A percentile compares a stretch with the other conserved stretches of the same genome.
phyloP scores from a whole-genome alignment of 768 basidiomycete species.

The Kwoniella sp. region DNA sequence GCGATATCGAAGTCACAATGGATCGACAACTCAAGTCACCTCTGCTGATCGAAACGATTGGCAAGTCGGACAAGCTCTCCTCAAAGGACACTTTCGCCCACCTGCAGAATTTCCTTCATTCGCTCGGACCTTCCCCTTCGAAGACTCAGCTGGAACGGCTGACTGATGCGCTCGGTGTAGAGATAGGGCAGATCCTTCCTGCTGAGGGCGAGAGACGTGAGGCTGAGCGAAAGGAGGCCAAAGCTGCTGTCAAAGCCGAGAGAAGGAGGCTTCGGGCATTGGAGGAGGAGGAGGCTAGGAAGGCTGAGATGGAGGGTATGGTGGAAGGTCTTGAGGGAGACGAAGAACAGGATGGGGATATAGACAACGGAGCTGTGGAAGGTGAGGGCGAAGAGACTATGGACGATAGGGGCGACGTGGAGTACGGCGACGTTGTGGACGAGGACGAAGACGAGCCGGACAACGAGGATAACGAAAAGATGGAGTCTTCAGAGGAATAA shows the following conservation, averaged over 20 bases:
- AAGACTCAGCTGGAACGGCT: slow-evolving; percentile 42
- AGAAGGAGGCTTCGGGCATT: slow-evolving; percentile 19
- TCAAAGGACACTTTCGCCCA: slow-evolving; percentile 21
- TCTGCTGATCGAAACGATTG: slow-evolving; percentile 25
- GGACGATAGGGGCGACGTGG: slow-evolving; percentile 41
- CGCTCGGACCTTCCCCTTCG: slow-evolving; percentile 21
- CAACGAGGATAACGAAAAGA: slow-evolving; percentile 23
- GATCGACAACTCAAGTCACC: slow-evolving; percentile 38
- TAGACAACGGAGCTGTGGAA: slow-evolving; percentile 33
- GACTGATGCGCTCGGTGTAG: slow-evolving; percentile 42
- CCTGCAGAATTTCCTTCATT: slow-evolving; percentile 21
- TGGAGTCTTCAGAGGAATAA: not conserved
- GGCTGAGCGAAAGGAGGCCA: slow-evolving; percentile 15
- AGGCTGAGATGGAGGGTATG: slow-evolving; percentile 17
- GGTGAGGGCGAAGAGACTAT: slow-evolving; percentile 31
- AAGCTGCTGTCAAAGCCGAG: slow-evolving; percentile 14
- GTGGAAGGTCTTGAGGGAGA: slow-evolving; percentile 25
- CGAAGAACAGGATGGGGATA: slow-evolving; percentile 17
- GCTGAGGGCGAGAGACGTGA: slow-evolving; percentile 32
- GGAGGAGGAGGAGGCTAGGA: slow-evolving; percentile 15
- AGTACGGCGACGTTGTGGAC: slow-evolving; percentile 34
- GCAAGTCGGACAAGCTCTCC: slow-evolving; percentile 15
- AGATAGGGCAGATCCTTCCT: slow-evolving; percentile 25
- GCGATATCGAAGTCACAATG: slow-evolving; percentile 22
- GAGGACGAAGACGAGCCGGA: slow-evolving; percentile 41